These are phyloP conservation scores for Penicillium canariense DNA, from an alignment of 495 filamentous ascomycete genomes.

Conservation along the genomic window DNA sequence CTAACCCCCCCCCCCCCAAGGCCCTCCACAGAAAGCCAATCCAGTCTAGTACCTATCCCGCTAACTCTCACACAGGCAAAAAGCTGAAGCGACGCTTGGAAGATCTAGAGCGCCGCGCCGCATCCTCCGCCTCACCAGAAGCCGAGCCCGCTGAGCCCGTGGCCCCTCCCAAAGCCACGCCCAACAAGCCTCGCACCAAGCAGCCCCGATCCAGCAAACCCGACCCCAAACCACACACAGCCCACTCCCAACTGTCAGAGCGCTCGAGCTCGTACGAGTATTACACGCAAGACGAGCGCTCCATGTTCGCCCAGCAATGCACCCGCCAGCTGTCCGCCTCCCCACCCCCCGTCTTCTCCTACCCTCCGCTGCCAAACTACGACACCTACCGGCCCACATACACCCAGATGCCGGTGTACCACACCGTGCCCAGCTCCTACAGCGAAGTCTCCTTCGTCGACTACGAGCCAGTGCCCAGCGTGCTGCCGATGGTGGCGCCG, in stretches of 20 bases:
- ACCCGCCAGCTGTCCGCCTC: conserved; percentile 67
- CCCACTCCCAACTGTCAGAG: conserved; percentile 22
- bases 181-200: conserved; percentile 44
- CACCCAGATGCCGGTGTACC: conserved; percentile 61
- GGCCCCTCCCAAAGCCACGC: conserved; percentile 40
- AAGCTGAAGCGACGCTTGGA: conserved; percentile 98
- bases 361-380: conserved; percentile 62
- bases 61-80: conserved; percentile 63
- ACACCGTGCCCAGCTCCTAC: conserved; percentile 56
- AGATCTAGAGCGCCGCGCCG: conserved; percentile 90
- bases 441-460: conserved; percentile 53
- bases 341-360: conserved; percentile 73
- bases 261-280: conserved; percentile 35
- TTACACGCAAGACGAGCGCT: conserved; percentile 44
- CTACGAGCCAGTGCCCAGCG: conserved; percentile 61
- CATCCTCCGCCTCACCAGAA: conserved; percentile 73
- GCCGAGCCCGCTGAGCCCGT: conserved; percentile 55
- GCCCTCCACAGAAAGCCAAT: too few relatives aligned
- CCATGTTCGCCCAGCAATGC: conserved; percentile 66
- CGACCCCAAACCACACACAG: conserved; percentile 41
- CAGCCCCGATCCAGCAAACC: conserved; percentile 42
- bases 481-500: conserved; percentile 63
- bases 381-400: conserved; percentile 69
- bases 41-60: too few relatives aligned
- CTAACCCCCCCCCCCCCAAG: background rate